Evolutionary conservation across 768 basidiomycete genomes (phyloP).

Genomic region (Pleurotus cornucopiae): DNA sequence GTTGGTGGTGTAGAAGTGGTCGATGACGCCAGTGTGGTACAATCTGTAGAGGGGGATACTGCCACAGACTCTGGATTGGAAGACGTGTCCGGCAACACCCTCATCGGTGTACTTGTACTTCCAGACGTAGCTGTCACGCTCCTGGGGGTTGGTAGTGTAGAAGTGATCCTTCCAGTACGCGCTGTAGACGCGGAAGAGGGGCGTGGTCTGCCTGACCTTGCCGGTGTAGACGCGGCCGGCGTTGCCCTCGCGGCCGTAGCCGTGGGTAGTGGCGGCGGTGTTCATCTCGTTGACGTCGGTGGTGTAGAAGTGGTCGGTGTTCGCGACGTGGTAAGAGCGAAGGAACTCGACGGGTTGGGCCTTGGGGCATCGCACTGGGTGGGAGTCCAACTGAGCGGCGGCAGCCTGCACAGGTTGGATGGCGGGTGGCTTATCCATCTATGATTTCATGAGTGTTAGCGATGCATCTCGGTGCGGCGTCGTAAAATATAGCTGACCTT

Average conservation of each 20-base stretch:
- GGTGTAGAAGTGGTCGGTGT: constrained; percentile 9
- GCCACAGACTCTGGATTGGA: background rate
- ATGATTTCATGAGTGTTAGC: background rate
- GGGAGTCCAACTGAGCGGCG: background rate
- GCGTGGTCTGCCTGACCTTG: constrained; percentile 2
- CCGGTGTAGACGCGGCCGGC: constrained; percentile 8
- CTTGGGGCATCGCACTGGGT: background rate
- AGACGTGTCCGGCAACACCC: constrained; percentile 11
- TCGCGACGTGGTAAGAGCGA: background rate
- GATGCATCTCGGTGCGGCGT: background rate
- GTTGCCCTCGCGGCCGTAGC: background rate
- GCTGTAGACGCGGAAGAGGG: constrained; percentile 13
- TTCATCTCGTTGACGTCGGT: constrained; percentile 3
- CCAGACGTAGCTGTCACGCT: constrained; percentile 3
- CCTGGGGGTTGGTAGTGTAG: constrained; percentile 11
- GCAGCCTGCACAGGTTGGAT: constrained; percentile 2
- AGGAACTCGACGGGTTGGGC: background rate
- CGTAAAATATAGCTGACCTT: background rate
- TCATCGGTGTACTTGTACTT: constrained; percentile 3
- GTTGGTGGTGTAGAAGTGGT: constrained; percentile 8
- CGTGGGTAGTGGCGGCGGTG: background rate
- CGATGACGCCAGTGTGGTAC: background rate
- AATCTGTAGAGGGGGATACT: constrained; percentile 4
- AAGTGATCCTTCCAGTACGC: constrained; percentile 10
- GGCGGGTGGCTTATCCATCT: constrained; percentile 6